phyloP scores from a whole-genome alignment of 495 filamentous ascomycete species.

The Neurospora cerealis region DNA sequence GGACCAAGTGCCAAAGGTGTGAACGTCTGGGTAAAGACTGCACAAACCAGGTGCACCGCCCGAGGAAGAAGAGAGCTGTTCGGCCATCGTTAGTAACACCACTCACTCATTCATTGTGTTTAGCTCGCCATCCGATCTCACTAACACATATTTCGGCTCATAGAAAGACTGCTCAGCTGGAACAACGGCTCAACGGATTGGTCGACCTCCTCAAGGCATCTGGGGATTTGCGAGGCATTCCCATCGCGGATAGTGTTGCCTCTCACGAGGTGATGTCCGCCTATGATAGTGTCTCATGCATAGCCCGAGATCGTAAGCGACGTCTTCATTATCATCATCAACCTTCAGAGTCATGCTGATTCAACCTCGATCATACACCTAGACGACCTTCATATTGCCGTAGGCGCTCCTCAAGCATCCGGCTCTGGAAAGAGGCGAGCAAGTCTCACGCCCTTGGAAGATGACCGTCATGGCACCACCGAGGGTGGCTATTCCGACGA shows the following conservation, averaged over 20 bases:
- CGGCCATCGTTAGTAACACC: slow-evolving; percentile 22
- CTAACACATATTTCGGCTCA: not conserved
- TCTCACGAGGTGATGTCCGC: not conserved
- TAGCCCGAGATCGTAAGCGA: not conserved
- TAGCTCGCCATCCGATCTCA: not conserved
- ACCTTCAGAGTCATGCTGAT: not conserved
- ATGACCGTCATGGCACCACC: not conserved
- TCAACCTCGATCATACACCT: not conserved
- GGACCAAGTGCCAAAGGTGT: not conserved
- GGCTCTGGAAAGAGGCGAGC: not conserved
- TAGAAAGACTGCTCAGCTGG: slow-evolving; percentile 24
- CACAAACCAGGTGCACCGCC: slow-evolving; percentile 7
- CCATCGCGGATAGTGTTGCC: not conserved
- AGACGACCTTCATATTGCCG: not conserved
- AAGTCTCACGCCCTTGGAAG: not conserved
- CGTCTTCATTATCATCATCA: not conserved
- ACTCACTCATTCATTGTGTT: not conserved
- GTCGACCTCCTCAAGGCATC: slow-evolving; percentile 20
- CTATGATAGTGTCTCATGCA: not conserved
- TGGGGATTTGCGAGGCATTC: slow-evolving; percentile 7
- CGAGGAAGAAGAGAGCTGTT: slow-evolving; percentile 27
- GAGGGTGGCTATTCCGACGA: not conserved
- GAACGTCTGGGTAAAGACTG: not conserved
- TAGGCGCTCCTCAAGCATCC: not conserved
- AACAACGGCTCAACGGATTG: slow-evolving; percentile 22